Conservation (phyloP, 257 asterid genomes). For the Petrea volubilis region DNA sequence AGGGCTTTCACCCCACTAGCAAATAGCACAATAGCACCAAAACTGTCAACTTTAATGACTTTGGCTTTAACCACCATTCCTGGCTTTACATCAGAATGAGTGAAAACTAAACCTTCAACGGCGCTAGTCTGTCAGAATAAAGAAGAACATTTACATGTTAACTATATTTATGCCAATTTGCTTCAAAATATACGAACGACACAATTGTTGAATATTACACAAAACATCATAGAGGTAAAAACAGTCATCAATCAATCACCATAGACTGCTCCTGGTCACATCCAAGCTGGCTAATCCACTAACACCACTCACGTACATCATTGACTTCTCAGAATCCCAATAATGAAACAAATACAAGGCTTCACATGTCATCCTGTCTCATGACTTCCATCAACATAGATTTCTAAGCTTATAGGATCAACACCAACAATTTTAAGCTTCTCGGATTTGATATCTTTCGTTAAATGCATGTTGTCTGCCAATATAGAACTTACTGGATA, state of each 20-base stretch:
- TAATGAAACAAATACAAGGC: not conserved
- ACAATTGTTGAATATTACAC: not conserved
- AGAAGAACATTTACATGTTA: not conserved
- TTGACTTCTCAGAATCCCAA: too few relatives aligned
- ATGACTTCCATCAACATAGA: not conserved
- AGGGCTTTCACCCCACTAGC: conserved; percentile 95
- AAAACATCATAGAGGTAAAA: not conserved
- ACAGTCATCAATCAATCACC: not conserved
- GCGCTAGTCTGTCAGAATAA: conserved; percentile 77
- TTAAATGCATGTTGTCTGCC: not conserved
- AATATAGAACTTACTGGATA: too few relatives aligned
- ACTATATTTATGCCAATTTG: not conserved
- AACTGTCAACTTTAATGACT: conserved; percentile 72
- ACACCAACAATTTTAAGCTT: not conserved
- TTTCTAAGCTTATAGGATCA: not conserved
- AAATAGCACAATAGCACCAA: conserved; percentile 91
- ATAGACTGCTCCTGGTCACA: not conserved
- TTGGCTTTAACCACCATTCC: conserved; percentile 98
- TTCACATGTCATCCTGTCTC: not conserved
- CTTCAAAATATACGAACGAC: not conserved
- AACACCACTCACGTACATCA: too few relatives aligned
- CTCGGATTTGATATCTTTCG: not conserved
- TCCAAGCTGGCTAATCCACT: not conserved
- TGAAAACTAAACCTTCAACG: conserved; percentile 83
- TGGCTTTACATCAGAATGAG: conserved; percentile 96